A percentile compares a stretch with the other conserved stretches of the same genome.
Evolutionary conservation across 225 moss, liverwort and hornwort genomes (phyloP).

Genomic region (Neckera pumila): DNA sequence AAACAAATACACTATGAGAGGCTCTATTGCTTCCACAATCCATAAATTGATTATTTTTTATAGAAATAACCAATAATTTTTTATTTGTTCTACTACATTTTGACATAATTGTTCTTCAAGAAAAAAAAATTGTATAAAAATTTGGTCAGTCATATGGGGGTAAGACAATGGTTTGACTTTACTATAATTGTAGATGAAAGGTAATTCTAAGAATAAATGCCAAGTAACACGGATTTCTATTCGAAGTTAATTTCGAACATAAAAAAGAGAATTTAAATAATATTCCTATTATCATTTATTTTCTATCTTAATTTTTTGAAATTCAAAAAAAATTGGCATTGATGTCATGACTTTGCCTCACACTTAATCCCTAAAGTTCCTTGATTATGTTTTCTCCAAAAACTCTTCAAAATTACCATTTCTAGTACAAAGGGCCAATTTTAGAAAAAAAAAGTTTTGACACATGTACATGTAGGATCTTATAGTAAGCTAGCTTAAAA

Average conservation of each 20-base stretch:
- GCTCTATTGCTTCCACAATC: neutral
- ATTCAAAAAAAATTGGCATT: neutral
- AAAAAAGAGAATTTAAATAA: neutral
- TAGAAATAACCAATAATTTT: too few relatives aligned
- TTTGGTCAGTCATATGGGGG: too few relatives aligned
- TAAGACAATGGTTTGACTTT: too few relatives aligned
- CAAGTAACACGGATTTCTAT: neutral
- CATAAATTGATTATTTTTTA: too few relatives aligned
- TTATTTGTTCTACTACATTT: too few relatives aligned
- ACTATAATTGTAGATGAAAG: neutral
- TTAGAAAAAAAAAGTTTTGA: too few relatives aligned
- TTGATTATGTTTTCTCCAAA: neutral
- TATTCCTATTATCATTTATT: neutral
- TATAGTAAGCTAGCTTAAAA: too few relatives aligned
- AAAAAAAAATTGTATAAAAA: too few relatives aligned
- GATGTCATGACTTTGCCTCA: neutral
- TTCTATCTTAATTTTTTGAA: neutral
- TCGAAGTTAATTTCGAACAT: neutral
- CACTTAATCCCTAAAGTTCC: neutral
- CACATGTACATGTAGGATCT: too few relatives aligned
- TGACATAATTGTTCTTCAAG: too few relatives aligned
- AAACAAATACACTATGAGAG: neutral
- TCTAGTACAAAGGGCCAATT: fast-evolving
- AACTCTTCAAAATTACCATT: neutral
- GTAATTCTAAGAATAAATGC: neutral